phyloP scores from a whole-genome alignment of 305 asterid species.

The Solanum hybrid region DNA sequence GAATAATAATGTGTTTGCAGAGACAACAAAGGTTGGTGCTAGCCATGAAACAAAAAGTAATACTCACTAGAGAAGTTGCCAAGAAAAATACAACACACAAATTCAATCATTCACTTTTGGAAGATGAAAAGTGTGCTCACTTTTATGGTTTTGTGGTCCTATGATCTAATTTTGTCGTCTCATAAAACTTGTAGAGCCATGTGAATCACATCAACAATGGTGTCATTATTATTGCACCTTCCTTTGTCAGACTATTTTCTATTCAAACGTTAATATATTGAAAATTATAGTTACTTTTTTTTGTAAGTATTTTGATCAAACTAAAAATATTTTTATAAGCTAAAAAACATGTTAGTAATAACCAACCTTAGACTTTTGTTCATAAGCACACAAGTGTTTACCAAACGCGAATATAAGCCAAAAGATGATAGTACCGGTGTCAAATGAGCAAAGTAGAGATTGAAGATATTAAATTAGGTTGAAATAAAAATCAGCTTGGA shows the following conservation, averaged over 20 bases:
- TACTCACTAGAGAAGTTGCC: neutral
- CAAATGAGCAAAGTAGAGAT: neutral
- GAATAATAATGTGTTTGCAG: neutral
- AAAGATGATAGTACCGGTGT: neutral
- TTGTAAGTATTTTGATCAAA: neutral
- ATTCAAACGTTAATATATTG: neutral
- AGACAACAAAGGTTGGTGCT: neutral
- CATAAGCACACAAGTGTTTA: neutral
- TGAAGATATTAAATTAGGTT: no score
- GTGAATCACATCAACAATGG: neutral
- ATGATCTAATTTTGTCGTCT: neutral
- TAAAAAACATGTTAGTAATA: neutral
- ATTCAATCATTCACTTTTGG: neutral
- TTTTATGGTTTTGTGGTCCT: slow-evolving; percentile 1
- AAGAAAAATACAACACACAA: neutral
- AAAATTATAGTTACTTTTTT: neutral
- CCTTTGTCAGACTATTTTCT: neutral
- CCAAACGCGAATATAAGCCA: neutral
- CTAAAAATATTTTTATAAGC: neutral
- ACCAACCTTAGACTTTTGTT: neutral
- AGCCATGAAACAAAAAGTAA: neutral
- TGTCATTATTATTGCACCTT: neutral
- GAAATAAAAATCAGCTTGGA: no score
- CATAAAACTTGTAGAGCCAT: neutral
- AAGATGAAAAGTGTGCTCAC: neutral